Evolutionary conservation across 768 basidiomycete species (phyloP).

Genomic region (Leccinum obscurum): DNA sequence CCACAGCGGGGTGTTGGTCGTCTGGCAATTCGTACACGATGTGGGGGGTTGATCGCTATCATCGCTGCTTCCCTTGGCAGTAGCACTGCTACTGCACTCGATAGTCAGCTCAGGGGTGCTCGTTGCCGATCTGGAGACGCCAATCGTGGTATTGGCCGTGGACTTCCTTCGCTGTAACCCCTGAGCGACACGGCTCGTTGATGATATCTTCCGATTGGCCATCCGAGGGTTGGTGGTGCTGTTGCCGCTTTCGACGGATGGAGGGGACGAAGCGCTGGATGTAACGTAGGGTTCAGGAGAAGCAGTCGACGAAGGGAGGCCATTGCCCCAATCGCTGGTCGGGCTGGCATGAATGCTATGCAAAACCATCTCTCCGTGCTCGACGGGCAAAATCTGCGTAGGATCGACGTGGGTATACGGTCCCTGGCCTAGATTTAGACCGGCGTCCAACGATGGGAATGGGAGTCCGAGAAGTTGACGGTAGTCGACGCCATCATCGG

Average conservation of each 20-base stretch:
- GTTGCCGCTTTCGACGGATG: slow-evolving; percentile 56
- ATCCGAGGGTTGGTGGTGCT: slow-evolving; percentile 30
- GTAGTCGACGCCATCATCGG: slow-evolving; percentile 67
- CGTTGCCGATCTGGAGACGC: slow-evolving; percentile 50
- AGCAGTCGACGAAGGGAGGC: slow-evolving; percentile 65
- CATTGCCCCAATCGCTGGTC: slow-evolving; percentile 81
- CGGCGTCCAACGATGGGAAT: slow-evolving; percentile 54
- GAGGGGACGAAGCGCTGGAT: slow-evolving; percentile 73
- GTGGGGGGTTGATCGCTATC: slow-evolving; percentile 76
- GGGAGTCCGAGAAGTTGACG: slow-evolving; percentile 63
- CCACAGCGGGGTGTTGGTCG: slow-evolving; percentile 94
- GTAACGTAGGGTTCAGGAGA: slow-evolving; percentile 74
- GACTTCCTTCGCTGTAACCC: slow-evolving; percentile 58
- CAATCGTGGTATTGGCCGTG: slow-evolving; percentile 22
- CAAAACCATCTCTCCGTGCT: slow-evolving; percentile 42
- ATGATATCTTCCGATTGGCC: slow-evolving; percentile 58
- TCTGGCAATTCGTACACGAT: slow-evolving; percentile 92
- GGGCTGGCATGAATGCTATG: slow-evolving; percentile 70
- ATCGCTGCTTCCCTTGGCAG: slow-evolving; percentile 49
- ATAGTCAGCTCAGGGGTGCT: slow-evolving; percentile 64
- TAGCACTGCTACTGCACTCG: slow-evolving; percentile 30
- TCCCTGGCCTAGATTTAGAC: slow-evolving; percentile 40
- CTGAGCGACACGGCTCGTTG: slow-evolving; percentile 60
- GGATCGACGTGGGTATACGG: slow-evolving; percentile 88
- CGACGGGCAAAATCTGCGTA: slow-evolving; percentile 71